A percentile compares a stretch with the other conserved stretches of the same genome.
Evolutionary conservation across 2,329 filamentous ascomycete genomes (phyloP).

Genomic region (Neopestalotiopsis clavispora): DNA sequence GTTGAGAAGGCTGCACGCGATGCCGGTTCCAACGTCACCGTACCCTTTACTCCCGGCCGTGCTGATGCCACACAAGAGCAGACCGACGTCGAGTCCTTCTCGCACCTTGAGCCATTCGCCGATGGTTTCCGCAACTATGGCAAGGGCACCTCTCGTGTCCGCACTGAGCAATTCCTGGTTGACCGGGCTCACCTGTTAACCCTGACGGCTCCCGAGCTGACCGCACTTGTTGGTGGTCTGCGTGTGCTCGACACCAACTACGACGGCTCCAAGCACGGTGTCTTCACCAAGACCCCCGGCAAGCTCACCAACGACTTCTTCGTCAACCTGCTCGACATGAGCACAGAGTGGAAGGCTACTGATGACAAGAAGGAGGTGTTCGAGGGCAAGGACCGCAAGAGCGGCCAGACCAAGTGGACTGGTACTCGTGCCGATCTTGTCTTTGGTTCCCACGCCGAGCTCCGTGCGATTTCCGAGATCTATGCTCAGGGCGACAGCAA

Average conservation of each 20-base stretch:
- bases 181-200: slow-evolving; percentile 75
- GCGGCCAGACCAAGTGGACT: slow-evolving; percentile 69
- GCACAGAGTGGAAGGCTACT: slow-evolving; percentile 66
- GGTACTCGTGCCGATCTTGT: slow-evolving; percentile 72
- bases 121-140: slow-evolving; percentile 86
- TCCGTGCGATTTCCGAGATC: slow-evolving; percentile 73
- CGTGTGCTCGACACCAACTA: slow-evolving; percentile 73
- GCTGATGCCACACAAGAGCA: slow-evolving; percentile 73
- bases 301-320: slow-evolving; percentile 82
- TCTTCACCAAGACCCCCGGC: slow-evolving; percentile 72
- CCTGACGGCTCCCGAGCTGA: slow-evolving; percentile 72
- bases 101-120: slow-evolving; percentile 69
- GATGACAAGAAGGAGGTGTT: slow-evolving; percentile 59
- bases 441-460: slow-evolving; percentile 75
- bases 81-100: slow-evolving; percentile 70
- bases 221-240: slow-evolving; percentile 73
- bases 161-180: slow-evolving; percentile 71
- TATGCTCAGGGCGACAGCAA: slow-evolving; percentile 66
- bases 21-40: slow-evolving; percentile 53
- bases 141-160: slow-evolving; percentile 61
- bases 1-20: slow-evolving; percentile 71
- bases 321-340: slow-evolving; percentile 74
- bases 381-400: slow-evolving; percentile 69
- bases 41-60: slow-evolving; percentile 77
- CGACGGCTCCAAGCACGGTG: slow-evolving; percentile 69